A percentile compares a stretch with the other conserved stretches of the same genome.
Evolutionary conservation across 2,329 filamentous ascomycete species (phyloP).

Genomic region (Penicillium concentricum): DNA sequence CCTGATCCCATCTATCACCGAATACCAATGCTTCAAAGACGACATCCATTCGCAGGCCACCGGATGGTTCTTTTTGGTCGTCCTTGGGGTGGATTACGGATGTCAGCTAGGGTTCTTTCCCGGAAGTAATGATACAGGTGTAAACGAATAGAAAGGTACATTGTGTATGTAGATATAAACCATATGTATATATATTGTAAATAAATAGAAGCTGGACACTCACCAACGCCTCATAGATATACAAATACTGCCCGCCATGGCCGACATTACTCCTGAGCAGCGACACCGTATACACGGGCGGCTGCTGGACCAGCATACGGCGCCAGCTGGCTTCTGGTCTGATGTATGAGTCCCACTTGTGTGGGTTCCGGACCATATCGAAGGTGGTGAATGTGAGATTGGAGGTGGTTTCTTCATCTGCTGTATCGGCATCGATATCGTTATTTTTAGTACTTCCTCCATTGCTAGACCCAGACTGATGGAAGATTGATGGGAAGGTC

Average conservation of each 20-base stretch:
- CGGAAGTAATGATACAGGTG: not conserved
- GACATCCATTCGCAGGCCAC: not conserved
- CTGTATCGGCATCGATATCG: not conserved
- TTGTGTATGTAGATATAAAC: not conserved
- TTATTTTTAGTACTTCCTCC: not conserved
- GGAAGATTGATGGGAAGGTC: not conserved
- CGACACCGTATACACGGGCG: not conserved
- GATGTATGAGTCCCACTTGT: not conserved
- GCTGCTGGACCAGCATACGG: conserved; percentile 6
- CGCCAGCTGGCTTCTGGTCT: conserved; percentile 6
- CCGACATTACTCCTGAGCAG: conserved; percentile 1
- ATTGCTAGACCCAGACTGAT: not conserved
- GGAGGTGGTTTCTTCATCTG: not conserved
- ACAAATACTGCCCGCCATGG: not conserved
- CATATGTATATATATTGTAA: not conserved
- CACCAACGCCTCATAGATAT: conserved; percentile 1
- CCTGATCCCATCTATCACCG: not conserved
- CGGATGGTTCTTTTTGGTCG: not conserved
- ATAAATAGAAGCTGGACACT: not conserved
- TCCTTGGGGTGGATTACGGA: not conserved
- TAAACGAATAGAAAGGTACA: not conserved
- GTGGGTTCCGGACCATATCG: not conserved
- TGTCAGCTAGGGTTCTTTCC: not conserved
- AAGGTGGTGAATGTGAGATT: not conserved
- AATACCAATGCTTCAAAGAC: not conserved